Base-by-base conservation (phyloP, 2,329 filamentous ascomycete genomes). In the Triangularia verruculosa region DNA sequence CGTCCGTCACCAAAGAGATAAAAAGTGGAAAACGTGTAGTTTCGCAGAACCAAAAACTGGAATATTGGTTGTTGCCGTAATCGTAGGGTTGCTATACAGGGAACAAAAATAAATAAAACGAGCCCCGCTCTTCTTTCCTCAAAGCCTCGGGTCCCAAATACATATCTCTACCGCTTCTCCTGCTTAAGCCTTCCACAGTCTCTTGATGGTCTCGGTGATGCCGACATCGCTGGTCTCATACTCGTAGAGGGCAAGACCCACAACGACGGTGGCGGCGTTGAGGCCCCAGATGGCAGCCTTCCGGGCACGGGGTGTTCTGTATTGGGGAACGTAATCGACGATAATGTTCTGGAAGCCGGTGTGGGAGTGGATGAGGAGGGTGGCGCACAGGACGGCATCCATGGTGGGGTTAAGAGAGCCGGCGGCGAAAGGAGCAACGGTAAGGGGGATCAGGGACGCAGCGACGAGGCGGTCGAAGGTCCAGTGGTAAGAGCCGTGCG, bases 151-250 rank as follows among this genome's bases (percentile, higher is more conserved):
- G 39, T 47, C 32, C 53, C 39, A 47, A 57, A 47, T 28, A 39
- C 27, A 61, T 20, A 28, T 17, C 30, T 34, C 43, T 39, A 25
- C 47, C 17, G 52, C 22, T 52, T 53, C 61, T 53, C 53, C 17
- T 32, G 17, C 59, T 72, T 80, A 92, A 73, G 95, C 94, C 73
- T 84, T 91, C 95, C 95, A 99, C 67, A 98, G 82, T 75, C 90
- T 86, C 84, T 90, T 92, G 70, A 97, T 83, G 30, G 89, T 89
- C 83, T 96, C 94, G 8, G 93, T 97, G 65, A 99, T 78, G 69
- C 95, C 95, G 59, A 99, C 92, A 71, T 99, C 95, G 75, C 97
- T 98, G 30, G 95, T 99, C 88, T 99, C 95, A 73, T 98, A 98
- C 79, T 98, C 94, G 80, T 99, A 99, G 73, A 98, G 84, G 63